Evolutionary conservation across 257 asterid genomes (phyloP), one percentile per base, ranked within the genome.

Genomic region (Lavandula angustifolia): DNA sequence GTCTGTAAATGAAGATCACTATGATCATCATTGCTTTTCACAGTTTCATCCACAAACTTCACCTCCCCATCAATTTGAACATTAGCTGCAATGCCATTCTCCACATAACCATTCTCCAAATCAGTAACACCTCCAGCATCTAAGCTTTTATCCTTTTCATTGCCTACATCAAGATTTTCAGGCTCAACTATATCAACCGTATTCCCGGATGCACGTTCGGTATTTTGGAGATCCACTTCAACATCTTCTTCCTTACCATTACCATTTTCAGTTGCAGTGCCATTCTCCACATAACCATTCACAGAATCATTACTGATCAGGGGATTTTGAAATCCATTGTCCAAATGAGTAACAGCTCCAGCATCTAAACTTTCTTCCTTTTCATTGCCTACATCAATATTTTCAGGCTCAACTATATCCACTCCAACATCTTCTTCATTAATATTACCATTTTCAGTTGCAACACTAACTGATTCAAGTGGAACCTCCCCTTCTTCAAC

Each of bases 401-500:
- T 47, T 34, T 50, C 83, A 22, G 72, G 38, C 57, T 75, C 48
- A 52, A 67, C 31, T 73, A 53, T 34, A 60, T 66, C 16, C 48
- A 37, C 71, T 77, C 78, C 79, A 35, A 32, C 79, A 54, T 47
- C 50, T 46, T 64, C 82, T 34, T 71, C 34, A 63, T 49, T 44
- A 43, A 42, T 47, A 38, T 42, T 60, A 66, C 62, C 72, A 50
- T 53, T 67, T 51, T 70, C 78, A 49, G 75, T 53, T 68, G 56
- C 16, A 9, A 37, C 76, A 69, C 70, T 69, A 35, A 70, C 73
- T 1, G 44, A 66, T 14, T 37, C 60, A 32, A 37, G 52, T 12
- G 81, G 57, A 47, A 68, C 77, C 50, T 69, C 78, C 54, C 54
- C 70, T 58, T 63, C 83, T 60, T 71, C 71, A 17, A 71, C 64